Evolutionary conservation across 2,329 filamentous ascomycete species (phyloP), one percentile per base, ranked within the genome.

Genomic region (Akanthomyces muscarius): DNA sequence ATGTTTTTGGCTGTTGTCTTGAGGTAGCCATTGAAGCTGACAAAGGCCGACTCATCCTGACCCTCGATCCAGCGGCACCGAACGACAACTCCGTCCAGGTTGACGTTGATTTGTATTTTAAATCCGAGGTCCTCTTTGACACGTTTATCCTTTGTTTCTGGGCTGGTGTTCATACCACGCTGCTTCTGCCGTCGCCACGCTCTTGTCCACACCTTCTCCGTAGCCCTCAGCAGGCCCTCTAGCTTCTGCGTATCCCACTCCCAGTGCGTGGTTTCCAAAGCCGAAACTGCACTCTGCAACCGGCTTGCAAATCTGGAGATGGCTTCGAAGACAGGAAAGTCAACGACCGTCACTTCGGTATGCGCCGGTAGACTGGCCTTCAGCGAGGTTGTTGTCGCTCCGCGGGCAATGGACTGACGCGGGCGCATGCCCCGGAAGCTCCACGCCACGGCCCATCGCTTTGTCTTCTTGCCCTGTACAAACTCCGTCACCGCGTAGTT

Each of bases 361-460:
- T 70, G 64, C 0, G 71, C 68, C 0, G 83, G 84, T 18, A 85
- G 69, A 0, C 83, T 63, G 38, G 72, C 78, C 65, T 74, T 82
- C 51, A 77, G 74, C 3, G 70, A 51, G 0, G 73, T 70, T 3
- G 77, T 74, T 59, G 75, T 76, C 58, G 80, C 73, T 0, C 80
- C 80, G 52, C 83, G 71, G 25, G 81, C 78, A 47, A 80, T 74
- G 48, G 72, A 68, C 63, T 80, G 73, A 5, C 78, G 73, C 2
- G 93, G 91, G 52, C 93, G 81, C 71, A 85, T 78, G 58, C 84
- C 79, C 2, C 79, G 77, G 76, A 92, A 97, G 69, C 90, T 96
- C 95, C 95, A 99, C 0, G 84, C 95, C 3, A 98, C 76, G 1
- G 88, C 91, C 93, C 94, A 98, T 21, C 95, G 81, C 59, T 88